These are phyloP conservation scores for Cercophora sp. DNA, from an alignment of 495 filamentous ascomycete genomes.

Conservation along the genomic window DNA sequence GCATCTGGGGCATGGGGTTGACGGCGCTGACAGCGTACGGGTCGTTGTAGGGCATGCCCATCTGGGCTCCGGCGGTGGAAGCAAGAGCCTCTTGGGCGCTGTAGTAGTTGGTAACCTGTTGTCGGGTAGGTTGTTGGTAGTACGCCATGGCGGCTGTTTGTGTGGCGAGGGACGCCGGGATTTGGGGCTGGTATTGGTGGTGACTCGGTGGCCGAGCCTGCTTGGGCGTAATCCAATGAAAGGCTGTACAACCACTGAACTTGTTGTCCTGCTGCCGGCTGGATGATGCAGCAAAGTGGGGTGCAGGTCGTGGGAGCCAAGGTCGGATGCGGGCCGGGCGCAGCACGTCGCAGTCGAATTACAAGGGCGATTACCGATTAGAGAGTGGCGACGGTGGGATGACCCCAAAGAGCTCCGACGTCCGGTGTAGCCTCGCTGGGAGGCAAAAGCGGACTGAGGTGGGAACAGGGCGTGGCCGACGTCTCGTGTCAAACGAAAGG, in stretches of 20 bases:
- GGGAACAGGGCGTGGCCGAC: conserved; percentile 6
- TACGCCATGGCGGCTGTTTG: conserved; percentile 26
- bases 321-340: conserved; percentile 7
- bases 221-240: conserved; percentile 27
- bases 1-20: conserved; percentile 33
- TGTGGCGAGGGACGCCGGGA: conserved; percentile 19
- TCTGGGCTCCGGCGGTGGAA: conserved; percentile 18
- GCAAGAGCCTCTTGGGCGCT: conserved; percentile 26
- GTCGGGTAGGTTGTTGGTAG: conserved; percentile 24
- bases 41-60: conserved; percentile 33
- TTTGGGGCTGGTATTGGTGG: conserved; percentile 27
- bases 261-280: conserved; percentile 6
- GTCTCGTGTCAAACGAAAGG: conserved; percentile 48
- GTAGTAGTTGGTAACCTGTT: conserved; percentile 25
- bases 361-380: conserved; percentile 24
- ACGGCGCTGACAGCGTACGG: conserved; percentile 33
- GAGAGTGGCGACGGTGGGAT: conserved; percentile 5
- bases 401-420: background rate
- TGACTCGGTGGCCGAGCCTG: conserved; percentile 29
- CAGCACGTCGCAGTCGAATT: conserved; percentile 15
- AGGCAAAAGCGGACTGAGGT: conserved; percentile 5
- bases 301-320: conserved; percentile 3
- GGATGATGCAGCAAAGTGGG: background rate
- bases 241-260: conserved; percentile 5
- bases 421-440: conserved; percentile 14